Evolutionary conservation across 1,284 basidiomycete genomes (phyloP).

Genomic region (Spongiforma sp.): DNA sequence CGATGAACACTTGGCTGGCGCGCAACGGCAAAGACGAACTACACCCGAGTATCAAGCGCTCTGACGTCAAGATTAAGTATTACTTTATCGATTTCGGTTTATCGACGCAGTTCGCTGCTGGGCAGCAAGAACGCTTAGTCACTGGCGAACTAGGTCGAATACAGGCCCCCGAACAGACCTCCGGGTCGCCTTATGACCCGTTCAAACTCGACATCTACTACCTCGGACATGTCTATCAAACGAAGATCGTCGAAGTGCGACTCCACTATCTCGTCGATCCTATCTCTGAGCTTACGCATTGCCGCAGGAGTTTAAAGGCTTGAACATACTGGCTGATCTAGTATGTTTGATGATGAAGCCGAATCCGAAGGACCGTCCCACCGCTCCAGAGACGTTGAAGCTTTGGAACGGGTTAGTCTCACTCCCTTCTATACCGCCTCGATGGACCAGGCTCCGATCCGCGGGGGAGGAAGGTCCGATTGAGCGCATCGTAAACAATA

Average conservation of each 20-base stretch:
- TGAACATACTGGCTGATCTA: slow-evolving; percentile 8
- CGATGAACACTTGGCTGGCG: slow-evolving; percentile 8
- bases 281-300: not conserved
- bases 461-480: slow-evolving; percentile 14
- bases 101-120: slow-evolving; percentile 8
- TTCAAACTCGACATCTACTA: slow-evolving; percentile 27
- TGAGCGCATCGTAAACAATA: slow-evolving; percentile 14
- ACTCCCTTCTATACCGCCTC: slow-evolving; percentile 1
- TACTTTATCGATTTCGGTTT: slow-evolving; percentile 35
- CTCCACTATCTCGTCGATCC: not conserved
- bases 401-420: slow-evolving; percentile 15
- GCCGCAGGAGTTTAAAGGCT: slow-evolving; percentile 15
- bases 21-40: slow-evolving; percentile 11
- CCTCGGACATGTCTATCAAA: slow-evolving; percentile 19
- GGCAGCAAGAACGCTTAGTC: not conserved
- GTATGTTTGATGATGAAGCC: slow-evolving; percentile 12
- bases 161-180: slow-evolving; percentile 17
- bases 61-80: slow-evolving; percentile 27
- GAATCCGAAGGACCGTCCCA: slow-evolving; percentile 17
- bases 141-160: slow-evolving; percentile 5
- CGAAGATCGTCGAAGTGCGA: slow-evolving; percentile 19
- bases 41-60: slow-evolving; percentile 9
- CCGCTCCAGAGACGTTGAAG: not conserved
- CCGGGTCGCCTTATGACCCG: slow-evolving; percentile 19
- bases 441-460: slow-evolving; percentile 13